phyloP scores from a whole-genome alignment of 306 rosid species.

The Albizia julibrissin region DNA sequence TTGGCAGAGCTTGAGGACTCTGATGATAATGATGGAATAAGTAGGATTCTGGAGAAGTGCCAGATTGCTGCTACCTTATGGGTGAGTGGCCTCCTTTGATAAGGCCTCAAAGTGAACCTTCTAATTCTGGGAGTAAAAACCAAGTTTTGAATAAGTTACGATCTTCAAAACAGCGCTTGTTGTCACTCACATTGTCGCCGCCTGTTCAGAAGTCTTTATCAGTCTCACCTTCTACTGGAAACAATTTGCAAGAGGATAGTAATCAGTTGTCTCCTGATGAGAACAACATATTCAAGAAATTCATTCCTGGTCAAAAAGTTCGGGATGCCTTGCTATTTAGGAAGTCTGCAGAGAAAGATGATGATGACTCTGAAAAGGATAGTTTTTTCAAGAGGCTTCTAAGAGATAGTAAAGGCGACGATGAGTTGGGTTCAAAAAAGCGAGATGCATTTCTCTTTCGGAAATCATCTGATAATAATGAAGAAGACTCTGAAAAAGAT shows the following conservation, averaged over 20 bases:
- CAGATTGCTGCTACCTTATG: constrained; percentile 85
- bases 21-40: constrained; percentile 89
- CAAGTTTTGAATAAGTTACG: constrained; percentile 70
- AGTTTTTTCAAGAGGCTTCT: constrained; percentile 87
- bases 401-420: constrained; percentile 82
- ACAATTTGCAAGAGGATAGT: constrained; percentile 61
- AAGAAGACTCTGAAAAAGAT: constrained; percentile 70
- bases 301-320: constrained; percentile 79
- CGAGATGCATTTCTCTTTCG: constrained; percentile 73
- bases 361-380: constrained; percentile 74
- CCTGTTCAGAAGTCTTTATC: constrained; percentile 60
- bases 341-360: constrained; percentile 82
- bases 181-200: constrained; percentile 73
- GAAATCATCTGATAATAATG: constrained; percentile 71
- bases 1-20: constrained; percentile 90
- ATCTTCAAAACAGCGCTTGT: constrained; percentile 73
- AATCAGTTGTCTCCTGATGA: constrained; percentile 65
- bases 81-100: constrained; percentile 86
- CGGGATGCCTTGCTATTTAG: constrained; percentile 85
- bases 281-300: constrained; percentile 75
- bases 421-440: constrained; percentile 68
- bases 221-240: constrained; percentile 63
- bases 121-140: constrained; percentile 65
- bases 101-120: constrained; percentile 45
- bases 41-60: constrained; percentile 86